phyloP scores from a whole-genome alignment of 2,329 filamentous ascomycete species.

The Penicillium sp. region DNA sequence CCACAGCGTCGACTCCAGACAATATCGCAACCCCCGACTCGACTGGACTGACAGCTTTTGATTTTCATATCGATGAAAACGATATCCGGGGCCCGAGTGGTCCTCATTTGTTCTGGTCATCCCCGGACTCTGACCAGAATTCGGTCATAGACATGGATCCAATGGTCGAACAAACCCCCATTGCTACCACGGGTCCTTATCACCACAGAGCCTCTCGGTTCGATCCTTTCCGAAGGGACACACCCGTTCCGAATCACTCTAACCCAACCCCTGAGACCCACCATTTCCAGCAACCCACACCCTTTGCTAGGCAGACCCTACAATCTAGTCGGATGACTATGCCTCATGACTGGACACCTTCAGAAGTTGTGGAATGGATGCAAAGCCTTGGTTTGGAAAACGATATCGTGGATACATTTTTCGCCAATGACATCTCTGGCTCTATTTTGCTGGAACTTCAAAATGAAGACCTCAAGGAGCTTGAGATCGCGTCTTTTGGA shows the following conservation, averaged over 20 bases:
- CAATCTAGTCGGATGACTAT: not conserved
- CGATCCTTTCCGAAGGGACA: slow-evolving; percentile 18
- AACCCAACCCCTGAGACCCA: not conserved
- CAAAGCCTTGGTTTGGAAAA: slow-evolving; percentile 7
- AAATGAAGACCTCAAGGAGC: slow-evolving; percentile 65
- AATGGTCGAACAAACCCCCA: slow-evolving; percentile 4
- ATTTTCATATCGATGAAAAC: slow-evolving; percentile 2
- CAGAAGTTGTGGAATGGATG: slow-evolving; percentile 15
- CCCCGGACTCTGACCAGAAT: not conserved
- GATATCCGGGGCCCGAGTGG: slow-evolving; percentile 73
- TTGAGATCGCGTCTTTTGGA: slow-evolving; percentile 62
- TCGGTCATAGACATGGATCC: slow-evolving; percentile 8
- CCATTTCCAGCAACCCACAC: not conserved
- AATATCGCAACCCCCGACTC: not conserved
- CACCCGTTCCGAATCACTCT: slow-evolving; percentile 15
- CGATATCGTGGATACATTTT: slow-evolving; percentile 73
- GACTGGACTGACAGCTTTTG: not conserved
- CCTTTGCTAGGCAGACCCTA: not conserved
- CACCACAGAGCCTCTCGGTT: slow-evolving; percentile 12
- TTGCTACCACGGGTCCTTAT: slow-evolving; percentile 10
- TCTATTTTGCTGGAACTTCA: slow-evolving; percentile 85
- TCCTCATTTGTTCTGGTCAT: slow-evolving; percentile 77
- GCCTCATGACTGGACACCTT: slow-evolving; percentile 6
- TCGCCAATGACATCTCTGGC: slow-evolving; percentile 89
- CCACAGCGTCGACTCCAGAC: not conserved